phyloP scores from a whole-genome alignment of 257 asterid species.

The Solanum megistacrolobum region DNA sequence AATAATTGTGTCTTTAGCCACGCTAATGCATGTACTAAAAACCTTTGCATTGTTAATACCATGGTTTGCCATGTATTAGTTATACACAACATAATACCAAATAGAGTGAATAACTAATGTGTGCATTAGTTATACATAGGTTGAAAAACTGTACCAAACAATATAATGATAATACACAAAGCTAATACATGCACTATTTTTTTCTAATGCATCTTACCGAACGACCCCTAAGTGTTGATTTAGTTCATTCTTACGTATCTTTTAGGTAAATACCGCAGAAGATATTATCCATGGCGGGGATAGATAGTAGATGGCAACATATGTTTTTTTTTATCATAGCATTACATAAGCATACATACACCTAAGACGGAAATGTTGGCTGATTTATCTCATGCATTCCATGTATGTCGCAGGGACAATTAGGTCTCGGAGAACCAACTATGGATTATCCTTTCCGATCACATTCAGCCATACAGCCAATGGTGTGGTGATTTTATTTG shows the following conservation, averaged over 20 bases:
- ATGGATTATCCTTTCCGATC: slow-evolving; percentile 15
- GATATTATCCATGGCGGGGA: background rate
- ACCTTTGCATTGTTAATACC: background rate
- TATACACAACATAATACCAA: background rate
- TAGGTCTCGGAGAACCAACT: slow-evolving; percentile 10
- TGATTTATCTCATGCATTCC: background rate
- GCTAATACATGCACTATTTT: background rate
- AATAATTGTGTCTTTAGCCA: background rate
- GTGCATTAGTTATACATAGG: background rate
- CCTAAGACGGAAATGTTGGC: background rate
- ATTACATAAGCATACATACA: slow-evolving; percentile 1
- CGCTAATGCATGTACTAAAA: background rate
- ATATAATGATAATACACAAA: background rate
- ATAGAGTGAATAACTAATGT: background rate
- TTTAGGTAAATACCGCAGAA: slow-evolving; percentile 19
- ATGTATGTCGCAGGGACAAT: slow-evolving; percentile 20
- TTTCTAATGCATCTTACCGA: background rate
- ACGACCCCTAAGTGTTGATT: background rate
- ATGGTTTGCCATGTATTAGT: background rate
- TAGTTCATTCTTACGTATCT: background rate
- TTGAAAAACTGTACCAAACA: background rate
- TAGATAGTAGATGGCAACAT: slow-evolving; percentile 10
- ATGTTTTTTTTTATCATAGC: slow-evolving; percentile 8
- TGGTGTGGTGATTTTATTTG: background rate
- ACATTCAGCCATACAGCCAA: slow-evolving; percentile 5